Base-by-base conservation (phyloP, 2,329 filamentous ascomycete genomes). In the Phaeoacremonium minimum region DNA sequence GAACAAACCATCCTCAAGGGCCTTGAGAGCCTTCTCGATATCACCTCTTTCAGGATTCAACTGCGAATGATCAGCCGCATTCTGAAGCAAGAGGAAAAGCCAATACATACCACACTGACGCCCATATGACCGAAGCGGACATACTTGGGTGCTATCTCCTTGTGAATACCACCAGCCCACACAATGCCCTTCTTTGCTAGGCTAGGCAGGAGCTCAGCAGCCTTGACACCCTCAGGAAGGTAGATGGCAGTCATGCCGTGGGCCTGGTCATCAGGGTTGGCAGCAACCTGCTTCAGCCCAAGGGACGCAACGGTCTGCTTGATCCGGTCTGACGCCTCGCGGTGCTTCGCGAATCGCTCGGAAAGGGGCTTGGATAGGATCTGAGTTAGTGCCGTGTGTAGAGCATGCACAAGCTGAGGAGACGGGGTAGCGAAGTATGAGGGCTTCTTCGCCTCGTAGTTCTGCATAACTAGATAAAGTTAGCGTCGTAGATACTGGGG, bases 171-270 rank as follows among this genome's bases (percentile, higher is more conserved):
- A 41, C 89, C 93, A 16, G 93, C 93, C 58, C 97, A 97, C 42
- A 98, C 79, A 28, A 98, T 86, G 18, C 89, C 89, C 63, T 85
- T 90, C 68, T 86, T 87, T 44, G 87, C 64, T 45, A 98, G 69
- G 56, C 80, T 89, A 11, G 93, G 90, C 36, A 98, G 73, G 20
- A 98, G 71, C 47, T 95, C 87, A 3, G 89, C 76, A 18, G 85
- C 83, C 50, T 83, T 81, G 36, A 97, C 68, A 28, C 75, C 83
- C 43, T 97, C 87, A 2, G 93, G 93, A 37, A 98, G 75, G 64
- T 93, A 96, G 49, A 98, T 93, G 40, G 93, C 91, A 4, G 93
- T 98, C 93, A 98, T 98, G 52, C 87, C 89, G 61, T 95, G 91
- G 29, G 93, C 89, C 67, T 97, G 91, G 63, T 95, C 85, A 52